Evolutionary conservation across 495 filamentous ascomycete genomes (phyloP).

Genomic region (Hyphodiscus hymeniophilus): DNA sequence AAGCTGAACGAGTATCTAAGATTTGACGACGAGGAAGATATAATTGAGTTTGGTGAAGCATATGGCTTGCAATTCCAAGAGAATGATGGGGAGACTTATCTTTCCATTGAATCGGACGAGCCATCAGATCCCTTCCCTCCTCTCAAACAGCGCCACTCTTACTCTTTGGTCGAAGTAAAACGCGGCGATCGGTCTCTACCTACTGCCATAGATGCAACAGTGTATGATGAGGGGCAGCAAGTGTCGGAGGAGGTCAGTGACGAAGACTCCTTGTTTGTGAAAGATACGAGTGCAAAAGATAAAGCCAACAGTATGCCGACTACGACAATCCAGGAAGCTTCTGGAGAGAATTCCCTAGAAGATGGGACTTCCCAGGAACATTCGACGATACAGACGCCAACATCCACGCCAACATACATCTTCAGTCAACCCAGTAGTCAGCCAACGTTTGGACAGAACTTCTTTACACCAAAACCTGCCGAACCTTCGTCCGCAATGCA

Average conservation of each 20-base stretch:
- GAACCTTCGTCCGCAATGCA: background rate
- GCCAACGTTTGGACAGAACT: background rate
- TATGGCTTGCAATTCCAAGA: constrained; percentile 56
- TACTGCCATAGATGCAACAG: constrained; percentile 35
- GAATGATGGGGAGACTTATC: constrained; percentile 41
- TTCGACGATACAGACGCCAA: background rate
- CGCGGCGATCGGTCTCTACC: constrained; percentile 32
- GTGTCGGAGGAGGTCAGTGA: background rate
- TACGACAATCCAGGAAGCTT: background rate
- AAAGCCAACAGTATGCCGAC: background rate
- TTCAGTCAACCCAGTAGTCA: background rate
- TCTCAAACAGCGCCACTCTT: constrained; percentile 35
- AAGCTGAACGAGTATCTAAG: constrained; percentile 57
- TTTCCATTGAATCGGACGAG: constrained; percentile 30
- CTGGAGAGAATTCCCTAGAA: background rate
- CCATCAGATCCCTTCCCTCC: constrained; percentile 28
- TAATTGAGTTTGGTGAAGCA: constrained; percentile 57
- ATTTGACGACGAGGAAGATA: constrained; percentile 68
- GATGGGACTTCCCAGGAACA: background rate
- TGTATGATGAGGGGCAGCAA: constrained; percentile 23
- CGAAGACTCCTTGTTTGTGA: constrained; percentile 6
- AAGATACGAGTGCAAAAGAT: background rate
- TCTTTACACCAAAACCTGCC: background rate
- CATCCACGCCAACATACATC: background rate
- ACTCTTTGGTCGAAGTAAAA: constrained; percentile 39